A percentile compares a stretch with the other conserved stretches of the same genome.
These are phyloP conservation scores for Zymoseptoria pseudotritici DNA, from an alignment of 2,329 filamentous ascomycete genomes.

Conservation along the genomic window DNA sequence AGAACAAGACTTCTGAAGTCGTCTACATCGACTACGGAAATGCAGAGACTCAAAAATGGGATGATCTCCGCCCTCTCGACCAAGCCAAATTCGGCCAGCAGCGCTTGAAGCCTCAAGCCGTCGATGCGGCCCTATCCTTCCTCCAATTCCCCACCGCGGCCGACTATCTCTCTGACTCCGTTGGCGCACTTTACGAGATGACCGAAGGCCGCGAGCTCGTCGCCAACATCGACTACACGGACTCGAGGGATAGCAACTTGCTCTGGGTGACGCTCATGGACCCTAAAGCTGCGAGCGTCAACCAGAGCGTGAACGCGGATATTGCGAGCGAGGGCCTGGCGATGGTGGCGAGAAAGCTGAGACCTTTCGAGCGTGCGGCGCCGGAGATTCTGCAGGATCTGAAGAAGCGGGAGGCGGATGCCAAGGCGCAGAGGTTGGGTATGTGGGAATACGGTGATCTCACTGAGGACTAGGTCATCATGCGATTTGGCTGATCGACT, in stretches of 20 bases:
- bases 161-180: conserved; percentile 77
- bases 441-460: conserved; percentile 99
- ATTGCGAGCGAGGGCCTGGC: conserved; percentile 75
- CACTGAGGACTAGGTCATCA: conserved; percentile 59
- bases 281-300: conserved; percentile 53
- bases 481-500: background rate
- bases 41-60: conserved; percentile 80
- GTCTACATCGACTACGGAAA: conserved; percentile 97
- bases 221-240: conserved; percentile 81
- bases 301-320: conserved; percentile 83
- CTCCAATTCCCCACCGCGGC: conserved; percentile 75
- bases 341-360: conserved; percentile 87
- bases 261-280: conserved; percentile 80
- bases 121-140: conserved; percentile 80
- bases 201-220: conserved; percentile 69
- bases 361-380: conserved; percentile 78
- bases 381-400: conserved; percentile 64
- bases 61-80: conserved; percentile 69
- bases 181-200: conserved; percentile 65
- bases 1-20: conserved; percentile 81
- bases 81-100: conserved; percentile 70
- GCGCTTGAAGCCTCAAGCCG: conserved; percentile 79
- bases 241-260: conserved; percentile 68
- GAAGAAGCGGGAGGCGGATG: conserved; percentile 65
- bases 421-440: conserved; percentile 71